phyloP scores from a whole-genome alignment of 2,329 filamentous ascomycete genomes.

The Leptographium lundbergii region DNA sequence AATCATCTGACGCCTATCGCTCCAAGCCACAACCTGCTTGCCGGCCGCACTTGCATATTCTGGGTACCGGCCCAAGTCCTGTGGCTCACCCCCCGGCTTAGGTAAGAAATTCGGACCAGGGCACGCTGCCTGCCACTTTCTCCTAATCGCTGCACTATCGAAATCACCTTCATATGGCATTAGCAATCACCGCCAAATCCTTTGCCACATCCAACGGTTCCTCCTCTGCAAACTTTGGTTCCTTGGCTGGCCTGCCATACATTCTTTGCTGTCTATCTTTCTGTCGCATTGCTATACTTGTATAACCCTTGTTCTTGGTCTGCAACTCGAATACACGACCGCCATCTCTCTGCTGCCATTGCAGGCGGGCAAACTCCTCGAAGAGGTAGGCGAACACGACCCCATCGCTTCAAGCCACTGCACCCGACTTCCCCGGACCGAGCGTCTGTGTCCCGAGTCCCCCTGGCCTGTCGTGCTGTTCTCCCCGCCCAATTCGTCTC shows the following conservation, averaged over 20 bases:
- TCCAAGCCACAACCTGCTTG: not conserved
- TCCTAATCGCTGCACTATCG: constrained; percentile 5
- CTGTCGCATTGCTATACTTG: not conserved
- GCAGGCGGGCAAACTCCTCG: not conserved
- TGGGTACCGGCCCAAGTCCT: not conserved
- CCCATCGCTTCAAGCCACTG: not conserved
- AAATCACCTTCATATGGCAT: not conserved
- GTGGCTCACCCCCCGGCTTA: not conserved
- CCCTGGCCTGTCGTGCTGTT: not conserved
- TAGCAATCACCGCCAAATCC: constrained; percentile 4
- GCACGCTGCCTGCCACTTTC: constrained; percentile 1
- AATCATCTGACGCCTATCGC: not conserved
- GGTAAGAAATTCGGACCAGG: not conserved
- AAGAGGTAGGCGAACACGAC: not conserved
- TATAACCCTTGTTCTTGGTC: not conserved
- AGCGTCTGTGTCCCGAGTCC: not conserved
- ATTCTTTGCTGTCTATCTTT: not conserved
- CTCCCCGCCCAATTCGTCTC: not conserved
- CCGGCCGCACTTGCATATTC: no score
- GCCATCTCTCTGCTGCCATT: not conserved
- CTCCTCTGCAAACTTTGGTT: not conserved
- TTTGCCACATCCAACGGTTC: constrained; percentile 1
- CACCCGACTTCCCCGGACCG: not conserved
- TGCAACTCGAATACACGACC: no score
- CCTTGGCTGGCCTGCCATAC: not conserved